phyloP scores from a whole-genome alignment of 192 early-diverging fungal species.

The Physocladia obscura region DNA sequence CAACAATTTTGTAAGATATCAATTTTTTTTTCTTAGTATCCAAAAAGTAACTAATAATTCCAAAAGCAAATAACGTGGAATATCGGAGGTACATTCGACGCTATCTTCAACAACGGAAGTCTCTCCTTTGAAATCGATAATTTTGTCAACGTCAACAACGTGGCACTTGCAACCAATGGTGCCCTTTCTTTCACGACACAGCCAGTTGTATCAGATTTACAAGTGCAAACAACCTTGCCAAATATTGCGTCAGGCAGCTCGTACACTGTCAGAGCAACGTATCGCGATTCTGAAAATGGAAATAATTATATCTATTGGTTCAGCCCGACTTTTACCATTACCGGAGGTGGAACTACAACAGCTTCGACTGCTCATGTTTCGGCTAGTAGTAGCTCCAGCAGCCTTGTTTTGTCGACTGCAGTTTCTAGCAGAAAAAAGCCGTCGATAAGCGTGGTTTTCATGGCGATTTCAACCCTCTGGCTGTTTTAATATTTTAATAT shows the following conservation, averaged over 20 bases:
- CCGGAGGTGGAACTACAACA: background rate
- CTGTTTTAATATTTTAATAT: too few species aligned
- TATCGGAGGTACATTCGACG: background rate
- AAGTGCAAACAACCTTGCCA: background rate
- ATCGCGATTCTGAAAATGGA: background rate
- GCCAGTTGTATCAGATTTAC: background rate
- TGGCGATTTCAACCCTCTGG: too few species aligned
- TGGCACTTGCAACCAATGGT: background rate
- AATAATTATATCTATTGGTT: background rate
- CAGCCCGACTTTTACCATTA: background rate
- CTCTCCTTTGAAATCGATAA: slow-evolving; percentile 1
- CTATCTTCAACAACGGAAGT: background rate
- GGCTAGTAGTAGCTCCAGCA: too few species aligned
- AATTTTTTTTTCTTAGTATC: background rate
- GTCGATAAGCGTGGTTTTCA: too few species aligned
- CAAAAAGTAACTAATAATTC: background rate
- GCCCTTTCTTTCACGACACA: background rate
- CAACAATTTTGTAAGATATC: background rate
- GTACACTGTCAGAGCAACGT: background rate
- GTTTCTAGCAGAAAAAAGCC: too few species aligned
- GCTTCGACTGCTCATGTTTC: too few species aligned
- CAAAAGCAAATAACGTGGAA: background rate
- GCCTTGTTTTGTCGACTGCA: background rate
- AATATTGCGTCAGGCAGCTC: background rate
- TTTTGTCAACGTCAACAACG: background rate